Conservation (phyloP, 2,329 filamentous ascomycete genomes). For the Talaromyces funiculosus region DNA sequence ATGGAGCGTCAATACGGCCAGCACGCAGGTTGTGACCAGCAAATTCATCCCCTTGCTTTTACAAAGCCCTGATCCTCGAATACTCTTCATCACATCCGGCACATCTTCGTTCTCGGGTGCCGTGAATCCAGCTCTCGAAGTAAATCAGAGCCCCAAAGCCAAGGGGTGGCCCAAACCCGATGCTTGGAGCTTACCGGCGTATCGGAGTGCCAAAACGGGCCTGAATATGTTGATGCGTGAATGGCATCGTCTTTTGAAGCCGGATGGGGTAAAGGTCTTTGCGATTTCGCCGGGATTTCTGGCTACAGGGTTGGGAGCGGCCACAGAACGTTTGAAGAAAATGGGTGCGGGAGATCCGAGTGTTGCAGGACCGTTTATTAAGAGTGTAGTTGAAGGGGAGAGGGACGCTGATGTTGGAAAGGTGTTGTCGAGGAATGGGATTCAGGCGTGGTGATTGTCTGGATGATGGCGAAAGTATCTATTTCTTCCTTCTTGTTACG, state of each 20-base stretch:
- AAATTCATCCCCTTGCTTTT: slow-evolving; percentile 51
- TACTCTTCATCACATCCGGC: slow-evolving; percentile 46
- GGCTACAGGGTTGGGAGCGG: slow-evolving; percentile 43
- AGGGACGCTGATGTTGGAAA: slow-evolving; percentile 39
- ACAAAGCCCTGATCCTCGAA: slow-evolving; percentile 40
- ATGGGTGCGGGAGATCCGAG: slow-evolving; percentile 25
- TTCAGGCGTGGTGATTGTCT: background rate
- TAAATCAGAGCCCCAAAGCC: background rate
- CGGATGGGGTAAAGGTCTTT: slow-evolving; percentile 50
- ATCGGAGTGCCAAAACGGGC: slow-evolving; percentile 41
- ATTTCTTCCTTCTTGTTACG: too few species aligned
- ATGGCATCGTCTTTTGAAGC: slow-evolving; percentile 38
- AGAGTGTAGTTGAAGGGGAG: slow-evolving; percentile 37
- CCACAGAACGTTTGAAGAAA: slow-evolving; percentile 21
- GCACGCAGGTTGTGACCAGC: slow-evolving; percentile 42
- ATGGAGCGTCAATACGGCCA: slow-evolving; percentile 49
- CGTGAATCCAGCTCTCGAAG: background rate
- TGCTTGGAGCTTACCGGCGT: slow-evolving; percentile 22
- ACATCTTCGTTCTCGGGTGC: slow-evolving; percentile 32
- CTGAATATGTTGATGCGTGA: slow-evolving; percentile 49
- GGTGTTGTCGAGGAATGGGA: slow-evolving; percentile 23
- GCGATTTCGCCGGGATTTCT: slow-evolving; percentile 46
- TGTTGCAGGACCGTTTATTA: slow-evolving; percentile 30
- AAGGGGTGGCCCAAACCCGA: slow-evolving; percentile 40
- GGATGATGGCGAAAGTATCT: too few species aligned